phyloP scores from a whole-genome alignment of 1,284 basidiomycete genomes.

The Boletus semigastroideus region DNA sequence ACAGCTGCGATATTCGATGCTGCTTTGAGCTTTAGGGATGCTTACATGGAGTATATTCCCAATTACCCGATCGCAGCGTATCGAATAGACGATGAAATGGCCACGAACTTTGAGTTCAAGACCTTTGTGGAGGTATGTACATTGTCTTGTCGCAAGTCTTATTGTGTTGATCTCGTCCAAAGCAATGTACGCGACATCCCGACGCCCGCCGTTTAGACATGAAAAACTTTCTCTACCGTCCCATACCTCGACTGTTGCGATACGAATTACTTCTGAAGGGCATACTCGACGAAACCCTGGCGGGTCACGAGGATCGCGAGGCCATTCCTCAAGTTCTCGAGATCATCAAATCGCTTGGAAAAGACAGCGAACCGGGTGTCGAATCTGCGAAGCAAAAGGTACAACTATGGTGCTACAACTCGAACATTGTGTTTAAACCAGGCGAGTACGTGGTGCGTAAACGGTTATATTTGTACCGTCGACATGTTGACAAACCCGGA shows the following conservation, averaged over 20 bases:
- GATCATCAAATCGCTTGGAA: slow-evolving; percentile 79
- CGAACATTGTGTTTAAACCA: slow-evolving; percentile 74
- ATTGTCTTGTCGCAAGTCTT: slow-evolving; percentile 17
- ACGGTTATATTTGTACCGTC: background rate
- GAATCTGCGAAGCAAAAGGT: slow-evolving; percentile 83
- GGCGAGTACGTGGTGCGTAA: slow-evolving; percentile 73
- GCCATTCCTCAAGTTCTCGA: slow-evolving; percentile 84
- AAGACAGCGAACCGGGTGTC: slow-evolving; percentile 84
- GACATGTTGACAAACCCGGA: slow-evolving; percentile 5
- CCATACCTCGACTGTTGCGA: slow-evolving; percentile 85
- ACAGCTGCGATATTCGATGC: slow-evolving; percentile 88
- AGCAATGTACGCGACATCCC: slow-evolving; percentile 72
- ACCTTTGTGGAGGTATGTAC: slow-evolving; percentile 74
- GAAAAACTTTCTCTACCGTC: slow-evolving; percentile 86
- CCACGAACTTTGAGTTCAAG: slow-evolving; percentile 76
- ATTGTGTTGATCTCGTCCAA: slow-evolving; percentile 3
- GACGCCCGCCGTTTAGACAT: slow-evolving; percentile 81
- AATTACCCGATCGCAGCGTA: slow-evolving; percentile 95
- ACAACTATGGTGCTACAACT: slow-evolving; percentile 81
- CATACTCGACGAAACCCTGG: slow-evolving; percentile 72
- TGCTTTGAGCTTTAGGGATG: slow-evolving; percentile 89
- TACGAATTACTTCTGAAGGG: slow-evolving; percentile 85
- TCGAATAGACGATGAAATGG: slow-evolving; percentile 86
- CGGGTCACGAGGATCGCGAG: slow-evolving; percentile 75
- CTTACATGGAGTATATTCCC: slow-evolving; percentile 91